Conservation (phyloP, 306 rosid species). For the Medicago arabica region DNA sequence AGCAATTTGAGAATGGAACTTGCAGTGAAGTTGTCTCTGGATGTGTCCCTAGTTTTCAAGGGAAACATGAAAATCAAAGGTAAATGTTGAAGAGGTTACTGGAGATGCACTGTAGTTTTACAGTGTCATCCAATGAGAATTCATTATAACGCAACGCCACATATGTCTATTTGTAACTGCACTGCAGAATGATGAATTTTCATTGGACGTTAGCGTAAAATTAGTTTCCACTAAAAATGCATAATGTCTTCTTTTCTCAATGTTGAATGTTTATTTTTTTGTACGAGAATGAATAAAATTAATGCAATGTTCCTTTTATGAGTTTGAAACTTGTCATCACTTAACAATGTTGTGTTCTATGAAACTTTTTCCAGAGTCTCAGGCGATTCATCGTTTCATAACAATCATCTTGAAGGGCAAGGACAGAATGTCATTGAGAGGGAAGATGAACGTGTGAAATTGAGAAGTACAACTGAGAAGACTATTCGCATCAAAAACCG, state of each 20-base stretch:
- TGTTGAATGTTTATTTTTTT: conserved; percentile 33
- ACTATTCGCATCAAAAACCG: conserved; percentile 13
- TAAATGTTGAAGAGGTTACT: conserved; percentile 13
- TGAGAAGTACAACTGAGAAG: conserved; percentile 42
- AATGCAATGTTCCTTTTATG: conserved; percentile 12
- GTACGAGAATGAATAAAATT: conserved; percentile 26
- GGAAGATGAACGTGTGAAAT: conserved; percentile 45
- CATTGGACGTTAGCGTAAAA: background rate
- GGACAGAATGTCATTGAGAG: conserved; percentile 53
- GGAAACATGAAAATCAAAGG: conserved; percentile 53
- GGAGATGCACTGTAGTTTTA: background rate
- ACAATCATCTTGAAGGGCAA: conserved; percentile 51
- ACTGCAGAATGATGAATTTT: background rate
- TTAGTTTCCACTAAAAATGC: background rate
- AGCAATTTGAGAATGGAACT: conserved; percentile 46
- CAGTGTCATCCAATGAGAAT: background rate
- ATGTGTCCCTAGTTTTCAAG: conserved; percentile 38
- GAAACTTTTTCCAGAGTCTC: conserved; percentile 42
- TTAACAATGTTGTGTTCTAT: conserved; percentile 26
- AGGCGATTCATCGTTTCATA: conserved; percentile 42
- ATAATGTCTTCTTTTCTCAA: background rate
- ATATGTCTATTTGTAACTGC: background rate
- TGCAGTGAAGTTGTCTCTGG: conserved; percentile 44
- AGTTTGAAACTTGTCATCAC: conserved; percentile 12
- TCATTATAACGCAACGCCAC: background rate